Percentiles rank a stretch among this genome's conserved stretches.
phyloP scores from a whole-genome alignment of 116 monocot genomes.

The Posidonia oceanica region DNA sequence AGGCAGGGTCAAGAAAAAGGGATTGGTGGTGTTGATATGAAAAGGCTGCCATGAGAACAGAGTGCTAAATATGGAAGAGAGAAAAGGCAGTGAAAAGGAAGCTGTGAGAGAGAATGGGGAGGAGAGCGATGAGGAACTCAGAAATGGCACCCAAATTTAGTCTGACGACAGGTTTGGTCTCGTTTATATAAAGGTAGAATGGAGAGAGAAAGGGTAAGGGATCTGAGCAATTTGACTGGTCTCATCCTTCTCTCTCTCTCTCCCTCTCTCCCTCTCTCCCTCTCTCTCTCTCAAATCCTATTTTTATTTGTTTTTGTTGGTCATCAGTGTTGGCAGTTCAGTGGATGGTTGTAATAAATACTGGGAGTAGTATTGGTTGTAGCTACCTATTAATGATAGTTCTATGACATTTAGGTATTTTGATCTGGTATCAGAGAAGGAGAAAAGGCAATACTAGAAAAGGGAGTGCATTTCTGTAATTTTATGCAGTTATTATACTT shows the following conservation, averaged over 20 bases:
- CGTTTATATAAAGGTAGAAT: constrained; percentile 8
- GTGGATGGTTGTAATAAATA: neutral
- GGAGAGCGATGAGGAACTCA: neutral
- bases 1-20: constrained; percentile 4
- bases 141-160: neutral
- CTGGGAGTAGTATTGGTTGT: no score
- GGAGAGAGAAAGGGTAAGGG: neutral
- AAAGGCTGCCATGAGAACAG: constrained; percentile 11
- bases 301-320: neutral
- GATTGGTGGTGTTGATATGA: constrained; percentile 5
- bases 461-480: no score
- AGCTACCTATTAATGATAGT: no score
- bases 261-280: neutral
- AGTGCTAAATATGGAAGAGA: constrained; percentile 4
- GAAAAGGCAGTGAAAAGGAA: constrained; percentile 1
- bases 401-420: no score
- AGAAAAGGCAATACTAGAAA: no score
- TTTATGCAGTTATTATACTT: no score
- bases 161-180: neutral
- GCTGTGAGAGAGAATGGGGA: neutral
- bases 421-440: no score
- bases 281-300: neutral
- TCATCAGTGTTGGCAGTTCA: neutral
- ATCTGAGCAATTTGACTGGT: constrained; percentile 4
- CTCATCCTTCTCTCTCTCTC: neutral